Evolutionary conservation across 2,329 filamentous ascomycete species (phyloP).

Genomic region (Fusarium redolens): DNA sequence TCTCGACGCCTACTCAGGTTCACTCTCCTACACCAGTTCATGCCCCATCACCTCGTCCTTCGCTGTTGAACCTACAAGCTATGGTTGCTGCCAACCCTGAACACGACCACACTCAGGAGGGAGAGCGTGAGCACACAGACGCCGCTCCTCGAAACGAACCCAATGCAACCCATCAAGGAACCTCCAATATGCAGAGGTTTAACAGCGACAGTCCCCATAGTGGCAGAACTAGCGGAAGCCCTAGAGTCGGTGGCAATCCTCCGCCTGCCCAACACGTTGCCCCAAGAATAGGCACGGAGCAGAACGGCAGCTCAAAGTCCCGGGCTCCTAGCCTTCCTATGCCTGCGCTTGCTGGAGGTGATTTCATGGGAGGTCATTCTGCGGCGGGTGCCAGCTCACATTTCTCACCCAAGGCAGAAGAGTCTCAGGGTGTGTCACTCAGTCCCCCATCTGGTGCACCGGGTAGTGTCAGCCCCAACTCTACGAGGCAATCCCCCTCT

Average conservation of each 20-base stretch:
- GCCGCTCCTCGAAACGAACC: background rate
- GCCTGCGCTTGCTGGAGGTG: conserved; percentile 4
- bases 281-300: background rate
- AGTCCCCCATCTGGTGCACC: conserved; percentile 28
- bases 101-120: background rate
- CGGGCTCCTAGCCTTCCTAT: conserved; percentile 5
- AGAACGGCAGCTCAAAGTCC: conserved; percentile 11
- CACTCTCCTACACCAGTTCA: conserved; percentile 29
- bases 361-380: conserved; percentile 1
- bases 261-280: conserved; percentile 9
- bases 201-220: conserved; percentile 25
- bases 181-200: conserved; percentile 12
- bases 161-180: background rate
- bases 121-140: background rate
- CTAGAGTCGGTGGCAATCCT: background rate
- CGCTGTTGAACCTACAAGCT: conserved; percentile 26
- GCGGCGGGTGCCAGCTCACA: background rate
- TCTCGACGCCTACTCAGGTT: conserved; percentile 25
- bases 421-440: conserved; percentile 28
- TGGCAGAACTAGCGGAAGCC: conserved; percentile 14
- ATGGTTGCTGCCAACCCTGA: conserved; percentile 13
- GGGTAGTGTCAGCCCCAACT: conserved; percentile 24
- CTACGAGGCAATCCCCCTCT: conserved; percentile 19
- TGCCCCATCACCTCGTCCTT: conserved; percentile 24
- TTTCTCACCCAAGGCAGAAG: background rate